These are phyloP conservation scores for Penicillium roqueforti DNA, from an alignment of 495 filamentous ascomycete species.

Conservation along the genomic window DNA sequence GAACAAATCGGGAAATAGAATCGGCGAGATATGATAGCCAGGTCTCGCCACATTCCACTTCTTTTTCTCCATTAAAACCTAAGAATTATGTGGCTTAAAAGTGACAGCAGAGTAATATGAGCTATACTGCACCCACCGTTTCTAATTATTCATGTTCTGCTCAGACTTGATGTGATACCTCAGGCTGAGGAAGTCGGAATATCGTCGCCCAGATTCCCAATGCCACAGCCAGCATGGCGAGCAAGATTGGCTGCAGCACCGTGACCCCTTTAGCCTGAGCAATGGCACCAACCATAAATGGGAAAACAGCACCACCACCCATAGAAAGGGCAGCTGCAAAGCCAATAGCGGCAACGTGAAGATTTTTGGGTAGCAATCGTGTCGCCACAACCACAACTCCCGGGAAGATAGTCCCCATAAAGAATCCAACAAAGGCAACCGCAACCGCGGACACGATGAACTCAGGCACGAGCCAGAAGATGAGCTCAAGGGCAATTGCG, in stretches of 20 bases:
- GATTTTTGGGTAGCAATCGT: conserved; percentile 65
- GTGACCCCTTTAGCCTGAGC: conserved; percentile 66
- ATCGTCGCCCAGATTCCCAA: conserved; percentile 18
- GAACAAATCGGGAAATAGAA: no score
- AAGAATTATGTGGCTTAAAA: not conserved
- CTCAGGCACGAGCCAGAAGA: conserved; percentile 63
- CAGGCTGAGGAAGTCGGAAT: conserved; percentile 7
- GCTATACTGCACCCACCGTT: no score
- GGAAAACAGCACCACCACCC: conserved; percentile 64
- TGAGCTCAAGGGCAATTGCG: conserved; percentile 49
- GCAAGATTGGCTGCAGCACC: conserved; percentile 62
- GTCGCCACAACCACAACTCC: conserved; percentile 70
- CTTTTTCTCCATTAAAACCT: not conserved
- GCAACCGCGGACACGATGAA: conserved; percentile 66
- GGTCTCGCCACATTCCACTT: not conserved
- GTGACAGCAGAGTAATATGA: not conserved
- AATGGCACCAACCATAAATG: conserved; percentile 69
- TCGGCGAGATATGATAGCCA: not conserved
- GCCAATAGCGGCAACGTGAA: conserved; percentile 73
- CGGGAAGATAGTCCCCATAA: conserved; percentile 59
- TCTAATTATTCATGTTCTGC: no score
- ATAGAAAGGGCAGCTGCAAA: conserved; percentile 76
- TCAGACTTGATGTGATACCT: conserved; percentile 9
- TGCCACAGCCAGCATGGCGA: conserved; percentile 40
- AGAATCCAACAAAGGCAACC: conserved; percentile 64